These are phyloP conservation scores for Rhizophagus sp. DNA, from an alignment of 192 early-diverging fungal genomes.

Conservation along the genomic window DNA sequence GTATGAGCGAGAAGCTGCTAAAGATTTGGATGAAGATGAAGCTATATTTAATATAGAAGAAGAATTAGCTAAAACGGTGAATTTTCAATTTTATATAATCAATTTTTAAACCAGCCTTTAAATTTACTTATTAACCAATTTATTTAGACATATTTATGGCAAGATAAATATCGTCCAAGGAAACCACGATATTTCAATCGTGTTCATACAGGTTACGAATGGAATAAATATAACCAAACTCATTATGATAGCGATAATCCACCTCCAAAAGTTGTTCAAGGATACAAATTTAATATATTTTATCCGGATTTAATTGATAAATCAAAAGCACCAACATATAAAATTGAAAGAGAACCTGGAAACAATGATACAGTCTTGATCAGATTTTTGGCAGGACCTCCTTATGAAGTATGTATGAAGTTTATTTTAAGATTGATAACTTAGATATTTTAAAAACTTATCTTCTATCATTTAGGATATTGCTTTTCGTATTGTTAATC, in stretches of 20 bases:
- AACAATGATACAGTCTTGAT: conserved; percentile 84
- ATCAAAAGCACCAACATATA: conserved; percentile 85
- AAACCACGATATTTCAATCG: conserved; percentile 97
- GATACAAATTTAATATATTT: conserved; percentile 98
- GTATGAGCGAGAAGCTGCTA: conserved; percentile 71
- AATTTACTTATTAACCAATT: background rate
- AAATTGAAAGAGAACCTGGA: conserved; percentile 69
- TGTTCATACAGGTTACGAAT: conserved; percentile 97
- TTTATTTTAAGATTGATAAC: background rate
- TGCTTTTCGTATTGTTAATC: conserved; percentile 93
- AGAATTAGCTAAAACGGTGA: conserved; percentile 54
- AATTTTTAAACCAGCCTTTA: background rate
- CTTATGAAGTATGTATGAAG: conserved; percentile 67
- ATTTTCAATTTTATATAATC: conserved; percentile 19
- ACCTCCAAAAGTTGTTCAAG: conserved; percentile 95
- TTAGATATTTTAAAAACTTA: background rate
- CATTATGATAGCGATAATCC: conserved; percentile 98
- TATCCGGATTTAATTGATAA: conserved; percentile 98
- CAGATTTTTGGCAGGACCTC: conserved; percentile 91
- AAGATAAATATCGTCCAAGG: conserved; percentile 93
- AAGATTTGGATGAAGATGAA: conserved; percentile 78
- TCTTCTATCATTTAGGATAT: conserved; percentile 67
- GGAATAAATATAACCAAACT: conserved; percentile 99
- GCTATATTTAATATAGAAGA: conserved; percentile 79
- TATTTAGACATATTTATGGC: conserved; percentile 70